Evolutionary conservation across 306 rosid genomes (phyloP).

Genomic region (Quercus alba): DNA sequence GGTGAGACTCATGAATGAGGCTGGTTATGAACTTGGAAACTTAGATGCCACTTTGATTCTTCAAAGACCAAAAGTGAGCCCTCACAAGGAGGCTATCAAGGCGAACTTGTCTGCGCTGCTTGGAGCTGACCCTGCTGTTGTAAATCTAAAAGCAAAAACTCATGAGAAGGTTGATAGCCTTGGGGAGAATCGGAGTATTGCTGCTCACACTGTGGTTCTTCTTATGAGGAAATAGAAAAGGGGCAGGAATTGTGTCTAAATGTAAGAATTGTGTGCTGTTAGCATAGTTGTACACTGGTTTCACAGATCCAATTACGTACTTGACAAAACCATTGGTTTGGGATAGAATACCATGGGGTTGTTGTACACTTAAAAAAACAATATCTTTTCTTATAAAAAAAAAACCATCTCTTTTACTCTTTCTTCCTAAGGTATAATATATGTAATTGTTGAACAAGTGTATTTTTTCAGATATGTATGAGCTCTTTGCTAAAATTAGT

Average conservation of each 20-base stretch:
- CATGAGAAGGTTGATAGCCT: conserved; percentile 98
- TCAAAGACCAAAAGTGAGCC: conserved; percentile 92
- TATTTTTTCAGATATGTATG: background rate
- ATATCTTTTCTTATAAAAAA: too few species aligned
- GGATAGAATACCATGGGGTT: background rate
- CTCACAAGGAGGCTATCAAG: conserved; percentile 88
- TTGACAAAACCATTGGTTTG: conserved; percentile 5
- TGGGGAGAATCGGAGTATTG: conserved; percentile 95
- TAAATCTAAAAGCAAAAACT: conserved; percentile 92
- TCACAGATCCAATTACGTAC: conserved; percentile 5
- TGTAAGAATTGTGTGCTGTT: conserved; percentile 4
- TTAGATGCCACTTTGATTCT: conserved; percentile 90
- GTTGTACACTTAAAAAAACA: background rate
- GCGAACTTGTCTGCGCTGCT: conserved; percentile 82
- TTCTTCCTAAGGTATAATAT: background rate
- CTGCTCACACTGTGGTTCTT: conserved; percentile 95
- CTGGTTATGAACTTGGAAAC: conserved; percentile 90
- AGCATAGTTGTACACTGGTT: conserved; percentile 7
- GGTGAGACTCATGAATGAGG: conserved; percentile 90
- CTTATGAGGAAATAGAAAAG: conserved; percentile 66
- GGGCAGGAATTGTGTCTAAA: background rate
- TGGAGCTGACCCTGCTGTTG: conserved; percentile 82
- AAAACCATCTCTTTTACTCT: background rate
- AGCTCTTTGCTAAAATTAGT: background rate
- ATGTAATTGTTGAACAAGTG: background rate